Percentiles rank a stretch among this genome's conserved stretches.
phyloP scores from a whole-genome alignment of 2,329 filamentous ascomycete species.

The Aquanectria penicillioides region DNA sequence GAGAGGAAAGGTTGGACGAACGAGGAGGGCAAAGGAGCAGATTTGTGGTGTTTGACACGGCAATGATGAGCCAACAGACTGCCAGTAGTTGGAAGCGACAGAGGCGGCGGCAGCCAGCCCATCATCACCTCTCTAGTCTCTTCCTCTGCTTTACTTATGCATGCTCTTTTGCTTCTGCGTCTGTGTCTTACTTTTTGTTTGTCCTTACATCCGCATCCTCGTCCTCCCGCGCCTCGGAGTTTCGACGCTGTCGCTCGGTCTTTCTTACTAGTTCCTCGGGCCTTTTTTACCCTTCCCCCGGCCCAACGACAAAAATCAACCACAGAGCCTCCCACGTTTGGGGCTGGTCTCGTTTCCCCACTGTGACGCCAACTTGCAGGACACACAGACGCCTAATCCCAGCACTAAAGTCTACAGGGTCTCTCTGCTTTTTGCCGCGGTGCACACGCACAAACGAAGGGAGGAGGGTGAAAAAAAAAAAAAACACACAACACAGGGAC shows the following conservation, averaged over 20 bases:
- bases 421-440: not conserved
- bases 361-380: conserved; percentile 21
- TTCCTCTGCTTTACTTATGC: too few relatives aligned
- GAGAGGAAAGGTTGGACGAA: too few relatives aligned
- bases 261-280: conserved; percentile 6
- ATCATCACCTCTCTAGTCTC: too few relatives aligned
- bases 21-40: too few relatives aligned
- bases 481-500: too few relatives aligned
- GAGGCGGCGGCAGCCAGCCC: too few relatives aligned
- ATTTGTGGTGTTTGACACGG: too few relatives aligned
- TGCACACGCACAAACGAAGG: too few relatives aligned
- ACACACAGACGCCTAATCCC: not conserved
- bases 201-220: conserved; percentile 3
- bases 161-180: too few relatives aligned
- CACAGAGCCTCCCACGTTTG: not conserved
- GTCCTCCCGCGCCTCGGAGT: conserved; percentile 4
- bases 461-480: too few relatives aligned
- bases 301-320: not conserved
- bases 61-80: too few relatives aligned
- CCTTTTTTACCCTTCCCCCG: conserved; percentile 1
- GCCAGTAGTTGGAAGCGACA: too few relatives aligned
- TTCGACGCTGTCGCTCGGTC: conserved; percentile 16
- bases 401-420: conserved; percentile 4
- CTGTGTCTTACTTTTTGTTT: not conserved
- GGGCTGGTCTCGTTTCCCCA: not conserved